A percentile compares a stretch with the other conserved stretches of the same genome.
phyloP scores from a whole-genome alignment of 108 stramenopile genomes.

The Fragilaria crotonensis region DNA sequence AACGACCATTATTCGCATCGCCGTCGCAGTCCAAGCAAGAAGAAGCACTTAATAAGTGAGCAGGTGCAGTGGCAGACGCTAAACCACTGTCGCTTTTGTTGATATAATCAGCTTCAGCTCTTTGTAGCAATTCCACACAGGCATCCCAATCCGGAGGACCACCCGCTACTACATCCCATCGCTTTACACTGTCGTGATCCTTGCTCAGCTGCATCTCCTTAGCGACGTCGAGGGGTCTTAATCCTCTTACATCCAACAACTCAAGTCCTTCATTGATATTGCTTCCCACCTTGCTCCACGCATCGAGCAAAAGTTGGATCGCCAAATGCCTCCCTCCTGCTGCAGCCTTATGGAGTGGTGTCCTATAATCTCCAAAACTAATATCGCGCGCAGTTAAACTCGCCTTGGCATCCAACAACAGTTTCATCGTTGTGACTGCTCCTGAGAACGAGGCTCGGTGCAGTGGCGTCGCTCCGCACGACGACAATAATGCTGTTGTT shows the following conservation, averaged over 20 bases:
- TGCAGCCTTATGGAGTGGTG: slow-evolving; percentile 80
- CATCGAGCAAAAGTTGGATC: slow-evolving; percentile 53
- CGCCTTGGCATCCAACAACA: slow-evolving; percentile 34
- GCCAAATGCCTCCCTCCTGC: slow-evolving; percentile 76
- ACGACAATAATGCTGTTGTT: neutral
- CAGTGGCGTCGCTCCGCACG: slow-evolving; percentile 59
- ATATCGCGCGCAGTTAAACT: slow-evolving; percentile 56
- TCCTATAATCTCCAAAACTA: slow-evolving; percentile 67
- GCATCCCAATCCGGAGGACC: slow-evolving; percentile 50
- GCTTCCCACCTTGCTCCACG: slow-evolving; percentile 12
- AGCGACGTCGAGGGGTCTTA: slow-evolving; percentile 54
- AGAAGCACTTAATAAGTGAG: slow-evolving; percentile 7
- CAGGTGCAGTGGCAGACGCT: slow-evolving; percentile 9
- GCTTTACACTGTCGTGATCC: slow-evolving; percentile 39
- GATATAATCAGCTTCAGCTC: slow-evolving; percentile 9
- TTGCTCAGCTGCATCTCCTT: slow-evolving; percentile 28
- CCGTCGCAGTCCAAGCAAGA: slow-evolving; percentile 20
- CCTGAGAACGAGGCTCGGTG: slow-evolving; percentile 80
- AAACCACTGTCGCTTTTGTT: neutral
- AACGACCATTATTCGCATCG: slow-evolving; percentile 21
- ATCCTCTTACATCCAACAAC: slow-evolving; percentile 11
- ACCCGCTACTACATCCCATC: slow-evolving; percentile 82
- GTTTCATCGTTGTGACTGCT: slow-evolving; percentile 63
- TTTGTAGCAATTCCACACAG: slow-evolving; percentile 40
- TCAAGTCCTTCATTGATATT: slow-evolving; percentile 18